phyloP scores from a whole-genome alignment of 257 asterid species.

The Catharanthus roseus region DNA sequence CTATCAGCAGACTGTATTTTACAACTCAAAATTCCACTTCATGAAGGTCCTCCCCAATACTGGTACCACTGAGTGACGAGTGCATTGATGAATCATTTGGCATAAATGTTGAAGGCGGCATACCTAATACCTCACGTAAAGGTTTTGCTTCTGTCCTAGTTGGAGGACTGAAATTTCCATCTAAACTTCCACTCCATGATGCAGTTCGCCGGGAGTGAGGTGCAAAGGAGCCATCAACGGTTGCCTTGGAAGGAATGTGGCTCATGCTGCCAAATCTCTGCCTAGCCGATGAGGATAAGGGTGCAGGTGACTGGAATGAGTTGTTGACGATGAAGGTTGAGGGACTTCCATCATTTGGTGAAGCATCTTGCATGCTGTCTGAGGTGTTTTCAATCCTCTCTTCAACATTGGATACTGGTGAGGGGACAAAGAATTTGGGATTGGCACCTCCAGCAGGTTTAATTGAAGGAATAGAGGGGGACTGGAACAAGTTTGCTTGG shows the following conservation, averaged over 20 bases:
- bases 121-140: conserved; percentile 50
- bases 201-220: conserved; percentile 62
- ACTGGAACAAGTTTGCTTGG: conserved; percentile 49
- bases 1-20: conserved; percentile 41
- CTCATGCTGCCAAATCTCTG: conserved; percentile 77
- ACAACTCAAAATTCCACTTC: conserved; percentile 88
- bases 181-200: conserved; percentile 86
- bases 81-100: conserved; percentile 30
- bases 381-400: conserved; percentile 31
- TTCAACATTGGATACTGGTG: conserved; percentile 40
- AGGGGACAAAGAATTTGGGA: conserved; percentile 79
- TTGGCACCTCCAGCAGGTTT: conserved; percentile 49
- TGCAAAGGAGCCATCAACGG: conserved; percentile 28
- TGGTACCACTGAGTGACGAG: conserved; percentile 27
- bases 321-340: conserved; percentile 33
- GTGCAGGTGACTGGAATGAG: conserved; percentile 31
- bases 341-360: conserved; percentile 28
- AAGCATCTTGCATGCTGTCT: conserved; percentile 28
- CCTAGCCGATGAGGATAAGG: conserved; percentile 24
- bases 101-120: conserved; percentile 34
- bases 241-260: conserved; percentile 38
- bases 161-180: conserved; percentile 39
- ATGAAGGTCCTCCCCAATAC: conserved; percentile 76
- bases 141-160: conserved; percentile 32
- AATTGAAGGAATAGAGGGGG: conserved; percentile 52